Evolutionary conservation across 768 basidiomycete species (phyloP), one percentile per base, ranked within the genome.

Genomic region (Kwoniella mangroviensis): DNA sequence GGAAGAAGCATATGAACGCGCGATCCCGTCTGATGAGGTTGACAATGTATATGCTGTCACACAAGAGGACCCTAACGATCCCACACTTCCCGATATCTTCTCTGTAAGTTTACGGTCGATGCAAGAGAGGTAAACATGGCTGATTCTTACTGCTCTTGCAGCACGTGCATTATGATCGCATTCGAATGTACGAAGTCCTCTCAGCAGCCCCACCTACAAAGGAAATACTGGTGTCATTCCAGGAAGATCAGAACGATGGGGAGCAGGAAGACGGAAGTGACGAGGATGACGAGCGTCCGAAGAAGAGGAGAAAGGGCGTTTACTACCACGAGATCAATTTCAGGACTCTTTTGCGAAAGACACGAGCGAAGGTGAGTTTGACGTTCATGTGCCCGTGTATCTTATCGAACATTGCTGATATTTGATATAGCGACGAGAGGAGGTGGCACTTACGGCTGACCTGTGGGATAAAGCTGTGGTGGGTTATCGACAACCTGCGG

Each of bases 101-200:
- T 71, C 73, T 17, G 75, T 74, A 42, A 69, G 75, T 71, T 4
- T 2, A 12, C 12, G 17, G 24, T 19, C 21, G 61, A 22, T 22
- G 41, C 15, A 15, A 5, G n/a, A 6, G 22, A 43, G 65, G 34
- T 34, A 34, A 34, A 5, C 24, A 34, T 55, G n/a, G 41, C 58
- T 64, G 49, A 60, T 19, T 10, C 6, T 34, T 7, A 7, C 6
- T 34, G 34, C 19, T 28, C 12, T 42, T 71, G 68, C 59, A 78
- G 74, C 75, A 71, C 60, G 71, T 60, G 7, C 65, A 65, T 21
- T 78, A 76, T 60, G 73, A 74, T 17, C 71, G 69, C 15, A 72
- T 75, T 1, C 70, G 79, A 55, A 74, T 74, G 41, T 82, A 80
- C 66, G 81, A 82, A 42, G 72, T 79, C 15, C 71, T 76, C n/a